These are phyloP conservation scores for Pythium myriotylum DNA, from an alignment of 352 stramenopile genomes.

Conservation along the genomic window DNA sequence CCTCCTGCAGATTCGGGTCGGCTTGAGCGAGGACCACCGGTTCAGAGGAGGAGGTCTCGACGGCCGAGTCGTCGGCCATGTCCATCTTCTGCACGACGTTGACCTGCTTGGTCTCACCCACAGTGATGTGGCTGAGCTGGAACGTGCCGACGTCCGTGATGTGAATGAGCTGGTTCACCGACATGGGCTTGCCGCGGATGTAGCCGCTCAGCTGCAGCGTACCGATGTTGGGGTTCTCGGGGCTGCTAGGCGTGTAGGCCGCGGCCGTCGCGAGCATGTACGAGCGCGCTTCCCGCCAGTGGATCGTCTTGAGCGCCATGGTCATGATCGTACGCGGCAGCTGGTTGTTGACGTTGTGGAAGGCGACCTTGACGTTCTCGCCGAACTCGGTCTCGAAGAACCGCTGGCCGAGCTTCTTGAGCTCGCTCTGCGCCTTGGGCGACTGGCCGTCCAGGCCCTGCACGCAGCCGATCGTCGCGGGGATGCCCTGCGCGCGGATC, in stretches of 20 bases:
- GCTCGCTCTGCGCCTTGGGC: slow-evolving; percentile 70
- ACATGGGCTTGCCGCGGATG: slow-evolving; percentile 93
- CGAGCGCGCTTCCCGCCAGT: slow-evolving; percentile 88
- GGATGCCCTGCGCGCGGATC: slow-evolving; percentile 92
- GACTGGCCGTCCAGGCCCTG: slow-evolving; percentile 80
- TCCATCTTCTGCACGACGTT: slow-evolving; percentile 43
- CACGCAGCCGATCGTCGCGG: slow-evolving; percentile 84
- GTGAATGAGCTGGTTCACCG: slow-evolving; percentile 96
- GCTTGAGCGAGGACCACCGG: slow-evolving; percentile 70
- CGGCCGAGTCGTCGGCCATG: slow-evolving; percentile 32
- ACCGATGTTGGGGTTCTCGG: slow-evolving; percentile 44
- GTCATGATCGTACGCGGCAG: slow-evolving; percentile 83
- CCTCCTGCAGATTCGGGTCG: slow-evolving; percentile 66
- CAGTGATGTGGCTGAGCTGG: slow-evolving; percentile 79
- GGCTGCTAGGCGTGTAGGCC: slow-evolving; percentile 61
- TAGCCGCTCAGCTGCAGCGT: slow-evolving; percentile 94
- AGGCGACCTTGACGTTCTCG: slow-evolving; percentile 75
- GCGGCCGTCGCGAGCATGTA: slow-evolving; percentile 85
- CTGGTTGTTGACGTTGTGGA: slow-evolving; percentile 79
- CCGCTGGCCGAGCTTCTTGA: slow-evolving; percentile 85
- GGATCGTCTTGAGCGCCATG: slow-evolving; percentile 80
- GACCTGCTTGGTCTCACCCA: slow-evolving; percentile 47
- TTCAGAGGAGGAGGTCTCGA: slow-evolving; percentile 3
- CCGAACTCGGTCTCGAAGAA: slow-evolving; percentile 92
- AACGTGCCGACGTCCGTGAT: slow-evolving; percentile 96